Conservation (phyloP, 768 basidiomycete species). For the Macrolepiota fuliginosa region DNA sequence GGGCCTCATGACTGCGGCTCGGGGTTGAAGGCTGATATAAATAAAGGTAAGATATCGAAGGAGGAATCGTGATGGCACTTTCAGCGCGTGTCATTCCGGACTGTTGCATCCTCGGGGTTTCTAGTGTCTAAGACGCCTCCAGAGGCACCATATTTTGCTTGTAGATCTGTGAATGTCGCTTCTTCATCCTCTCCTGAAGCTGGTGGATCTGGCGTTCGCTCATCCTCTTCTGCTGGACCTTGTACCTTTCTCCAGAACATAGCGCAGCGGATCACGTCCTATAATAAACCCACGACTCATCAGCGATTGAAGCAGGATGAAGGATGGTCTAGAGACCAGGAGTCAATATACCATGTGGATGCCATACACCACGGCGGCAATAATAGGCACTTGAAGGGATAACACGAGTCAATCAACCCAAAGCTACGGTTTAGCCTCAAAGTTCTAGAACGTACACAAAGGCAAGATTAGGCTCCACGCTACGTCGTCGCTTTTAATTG, state of each 20-base stretch:
- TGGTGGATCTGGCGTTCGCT: background rate
- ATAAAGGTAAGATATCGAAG: background rate
- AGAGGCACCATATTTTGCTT: background rate
- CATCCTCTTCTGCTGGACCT: background rate
- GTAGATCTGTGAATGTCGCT: background rate
- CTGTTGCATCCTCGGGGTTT: background rate
- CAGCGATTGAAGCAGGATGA: background rate
- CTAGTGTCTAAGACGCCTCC: background rate
- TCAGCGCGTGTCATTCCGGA: background rate
- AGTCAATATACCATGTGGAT: background rate
- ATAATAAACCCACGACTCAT: background rate
- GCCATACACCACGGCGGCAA: slow-evolving; percentile 8
- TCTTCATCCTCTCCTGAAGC: background rate
- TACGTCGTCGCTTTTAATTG: background rate
- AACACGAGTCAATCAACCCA: background rate
- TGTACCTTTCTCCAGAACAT: background rate
- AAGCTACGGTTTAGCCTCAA: background rate
- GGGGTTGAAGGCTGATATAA: background rate
- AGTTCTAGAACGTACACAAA: background rate
- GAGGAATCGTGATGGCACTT: background rate
- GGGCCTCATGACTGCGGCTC: background rate
- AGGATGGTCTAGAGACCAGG: background rate
- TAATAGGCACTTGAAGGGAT: background rate
- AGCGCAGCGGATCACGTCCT: background rate
- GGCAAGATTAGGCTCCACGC: slow-evolving; percentile 3